phyloP scores from a whole-genome alignment of 768 basidiomycete species.

The Suillus bovinus region DNA sequence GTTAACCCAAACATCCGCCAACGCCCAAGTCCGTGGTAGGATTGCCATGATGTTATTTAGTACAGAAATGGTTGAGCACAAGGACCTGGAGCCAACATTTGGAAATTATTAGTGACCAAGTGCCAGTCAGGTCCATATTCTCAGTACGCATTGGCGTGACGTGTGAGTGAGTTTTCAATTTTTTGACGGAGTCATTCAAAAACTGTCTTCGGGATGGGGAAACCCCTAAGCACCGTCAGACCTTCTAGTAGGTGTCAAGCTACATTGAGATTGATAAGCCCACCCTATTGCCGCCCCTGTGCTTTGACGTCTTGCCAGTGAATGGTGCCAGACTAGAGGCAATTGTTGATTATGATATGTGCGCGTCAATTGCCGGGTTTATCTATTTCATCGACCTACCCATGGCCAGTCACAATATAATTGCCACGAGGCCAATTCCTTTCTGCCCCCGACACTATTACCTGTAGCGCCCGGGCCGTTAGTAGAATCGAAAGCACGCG shows the following conservation, averaged over 20 bases:
- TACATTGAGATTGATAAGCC: not conserved
- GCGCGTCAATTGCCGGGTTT: too few relatives aligned
- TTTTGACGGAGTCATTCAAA: too few relatives aligned
- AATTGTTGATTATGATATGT: not conserved
- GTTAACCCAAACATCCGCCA: not conserved
- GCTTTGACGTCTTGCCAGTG: not conserved
- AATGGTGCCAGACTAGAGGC: not conserved
- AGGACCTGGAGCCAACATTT: not conserved
- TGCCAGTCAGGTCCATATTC: not conserved
- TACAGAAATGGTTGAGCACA: not conserved
- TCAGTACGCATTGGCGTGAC: not conserved
- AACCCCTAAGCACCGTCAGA: not conserved
- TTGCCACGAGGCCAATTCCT: too few relatives aligned
- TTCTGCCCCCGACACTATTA: too few relatives aligned
- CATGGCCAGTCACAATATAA: too few relatives aligned
- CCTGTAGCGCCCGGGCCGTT: not conserved
- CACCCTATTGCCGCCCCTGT: not conserved
- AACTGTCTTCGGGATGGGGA: not conserved
- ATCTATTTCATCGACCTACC: too few relatives aligned
- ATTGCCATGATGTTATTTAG: not conserved
- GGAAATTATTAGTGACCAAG: not conserved
- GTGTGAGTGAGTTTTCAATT: too few relatives aligned
- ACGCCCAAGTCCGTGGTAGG: too few relatives aligned
- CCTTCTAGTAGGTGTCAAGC: not conserved
- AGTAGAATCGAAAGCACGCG: not conserved